A percentile compares a stretch with the other conserved stretches of the same genome.
phyloP scores from a whole-genome alignment of 768 basidiomycete species.

The Trametes coccinea region DNA sequence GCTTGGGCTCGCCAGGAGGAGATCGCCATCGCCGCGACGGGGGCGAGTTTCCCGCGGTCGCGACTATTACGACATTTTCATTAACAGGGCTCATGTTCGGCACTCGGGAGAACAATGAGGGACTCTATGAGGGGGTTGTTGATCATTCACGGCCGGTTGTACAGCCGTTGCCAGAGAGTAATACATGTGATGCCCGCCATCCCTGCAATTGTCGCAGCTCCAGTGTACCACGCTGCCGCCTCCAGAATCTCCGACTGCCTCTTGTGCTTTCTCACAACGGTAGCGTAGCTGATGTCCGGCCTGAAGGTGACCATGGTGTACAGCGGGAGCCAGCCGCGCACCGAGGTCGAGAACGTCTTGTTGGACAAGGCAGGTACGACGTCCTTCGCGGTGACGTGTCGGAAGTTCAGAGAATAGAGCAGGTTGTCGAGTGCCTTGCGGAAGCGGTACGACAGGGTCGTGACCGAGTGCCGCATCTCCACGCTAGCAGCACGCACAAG shows the following conservation, averaged over 20 bases:
- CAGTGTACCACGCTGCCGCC: constrained; percentile 46
- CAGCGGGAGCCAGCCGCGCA: constrained; percentile 84
- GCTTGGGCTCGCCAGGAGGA: neutral
- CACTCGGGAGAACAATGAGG: neutral
- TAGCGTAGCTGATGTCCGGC: constrained; percentile 89
- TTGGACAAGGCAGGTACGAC: constrained; percentile 39
- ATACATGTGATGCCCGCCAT: constrained; percentile 40
- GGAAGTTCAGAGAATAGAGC: constrained; percentile 61
- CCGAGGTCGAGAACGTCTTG: constrained; percentile 40
- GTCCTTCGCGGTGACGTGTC: constrained; percentile 47
- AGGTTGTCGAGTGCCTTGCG: constrained; percentile 79
- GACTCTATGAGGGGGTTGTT: neutral
- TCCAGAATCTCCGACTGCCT: constrained; percentile 68
- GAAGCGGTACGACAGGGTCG: constrained; percentile 75
- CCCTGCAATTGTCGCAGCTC: constrained; percentile 46
- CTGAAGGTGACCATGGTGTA: constrained; percentile 99
- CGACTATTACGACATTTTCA: constrained; percentile 24
- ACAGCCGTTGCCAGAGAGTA: constrained; percentile 31
- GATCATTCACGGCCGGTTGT: constrained; percentile 20
- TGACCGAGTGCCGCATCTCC: constrained; percentile 94
- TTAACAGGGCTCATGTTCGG: constrained; percentile 11
- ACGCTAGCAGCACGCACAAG: constrained; percentile 49
- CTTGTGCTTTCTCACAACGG: constrained; percentile 67
- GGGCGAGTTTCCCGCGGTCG: constrained; percentile 16
- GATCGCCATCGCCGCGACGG: constrained; percentile 20